Evolutionary conservation across 192 early-diverging fungal species (phyloP), one percentile per base, ranked within the genome.

Genomic region (Coemansia biformis): DNA sequence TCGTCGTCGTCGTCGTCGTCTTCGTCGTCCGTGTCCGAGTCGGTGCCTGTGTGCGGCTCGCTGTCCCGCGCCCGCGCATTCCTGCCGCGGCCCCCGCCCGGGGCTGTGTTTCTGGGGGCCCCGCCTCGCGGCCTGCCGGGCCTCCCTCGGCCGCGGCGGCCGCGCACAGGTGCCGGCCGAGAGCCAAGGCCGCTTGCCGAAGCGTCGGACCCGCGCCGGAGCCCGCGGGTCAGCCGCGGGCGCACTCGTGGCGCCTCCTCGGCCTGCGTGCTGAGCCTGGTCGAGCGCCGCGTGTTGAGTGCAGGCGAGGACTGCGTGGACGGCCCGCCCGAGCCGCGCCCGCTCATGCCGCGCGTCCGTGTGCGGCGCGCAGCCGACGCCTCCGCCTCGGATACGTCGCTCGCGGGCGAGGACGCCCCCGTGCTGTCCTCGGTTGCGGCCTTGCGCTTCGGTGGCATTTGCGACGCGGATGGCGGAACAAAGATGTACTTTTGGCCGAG

Each of bases 371-470:
- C 38, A 30, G 14, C 33, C 21, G 39, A 17, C n/a, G 53, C 15
- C 36, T 58, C 59, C n/a, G 35, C 38, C 45, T 48, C 51, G 14
- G 59, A 54, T 3, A 21, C 38, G 14, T 62, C 55, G 50, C 51
- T 56, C 8, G 35, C 55, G 13, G 43, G 43, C 22, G 46, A 53
- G 17, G 46, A 15, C 32, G 59, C 42, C 34, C 24, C 16, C 12
- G 51, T 41, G 38, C 41, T 50, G 41, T 38, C 46, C 5, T 69
- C 50, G 15, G 22, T 33, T 5, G 38, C n/a, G 10, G 49, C 43
- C 35, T 62, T 71, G 47, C 67, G 60, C 40, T 59, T 63, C 7
- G 52, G 60, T 16, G 67, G 60, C 67, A 71, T 71, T 38, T 47
- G n/a, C 14, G 35, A n/a, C n/a, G n/a, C n/a, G n/a, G n/a, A n/a